A percentile compares a stretch with the other conserved stretches of the same genome.
Conservation (phyloP, 352 stramenopile species). For the Pythium sp. region DNA sequence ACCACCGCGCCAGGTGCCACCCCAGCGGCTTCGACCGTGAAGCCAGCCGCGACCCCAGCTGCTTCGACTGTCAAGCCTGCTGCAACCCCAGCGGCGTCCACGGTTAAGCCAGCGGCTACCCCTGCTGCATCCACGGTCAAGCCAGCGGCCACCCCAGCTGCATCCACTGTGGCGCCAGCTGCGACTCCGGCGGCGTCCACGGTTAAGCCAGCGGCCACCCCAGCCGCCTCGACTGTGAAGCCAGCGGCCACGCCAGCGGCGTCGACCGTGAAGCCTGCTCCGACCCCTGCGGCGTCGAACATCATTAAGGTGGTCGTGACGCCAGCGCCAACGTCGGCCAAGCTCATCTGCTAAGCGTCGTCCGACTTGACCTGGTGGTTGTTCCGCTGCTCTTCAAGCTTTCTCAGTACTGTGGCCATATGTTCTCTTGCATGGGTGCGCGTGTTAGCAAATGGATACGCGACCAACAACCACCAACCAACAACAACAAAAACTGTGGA, state of each 20-base stretch:
- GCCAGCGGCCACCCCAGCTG: constrained; percentile 13
- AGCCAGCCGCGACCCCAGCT: constrained; percentile 5
- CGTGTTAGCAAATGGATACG: not conserved
- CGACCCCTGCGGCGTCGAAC: constrained; percentile 8
- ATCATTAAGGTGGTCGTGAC: constrained; percentile 22
- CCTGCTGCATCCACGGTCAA: not conserved
- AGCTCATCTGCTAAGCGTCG: constrained; percentile 21
- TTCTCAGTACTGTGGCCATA: not conserved
- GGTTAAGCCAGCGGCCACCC: constrained; percentile 6
- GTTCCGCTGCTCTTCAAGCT: not conserved
- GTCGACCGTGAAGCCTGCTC: constrained; percentile 4
- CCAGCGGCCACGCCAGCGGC: constrained; percentile 13
- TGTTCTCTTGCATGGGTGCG: not conserved
- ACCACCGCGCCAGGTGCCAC: constrained; percentile 3
- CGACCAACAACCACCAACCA: not conserved
- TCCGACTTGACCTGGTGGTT: not conserved
- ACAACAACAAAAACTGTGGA: not conserved
- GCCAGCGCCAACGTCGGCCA: constrained; percentile 16
- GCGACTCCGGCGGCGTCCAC: constrained; percentile 3
- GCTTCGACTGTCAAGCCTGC: not conserved
- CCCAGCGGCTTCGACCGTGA: not conserved
- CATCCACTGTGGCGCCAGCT: not conserved
- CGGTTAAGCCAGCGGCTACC: constrained; percentile 7
- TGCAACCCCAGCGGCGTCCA: not conserved
- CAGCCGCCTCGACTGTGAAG: constrained; percentile 9